Conservation (phyloP, 2,329 filamentous ascomycete species). For the Pyricularia sp. region DNA sequence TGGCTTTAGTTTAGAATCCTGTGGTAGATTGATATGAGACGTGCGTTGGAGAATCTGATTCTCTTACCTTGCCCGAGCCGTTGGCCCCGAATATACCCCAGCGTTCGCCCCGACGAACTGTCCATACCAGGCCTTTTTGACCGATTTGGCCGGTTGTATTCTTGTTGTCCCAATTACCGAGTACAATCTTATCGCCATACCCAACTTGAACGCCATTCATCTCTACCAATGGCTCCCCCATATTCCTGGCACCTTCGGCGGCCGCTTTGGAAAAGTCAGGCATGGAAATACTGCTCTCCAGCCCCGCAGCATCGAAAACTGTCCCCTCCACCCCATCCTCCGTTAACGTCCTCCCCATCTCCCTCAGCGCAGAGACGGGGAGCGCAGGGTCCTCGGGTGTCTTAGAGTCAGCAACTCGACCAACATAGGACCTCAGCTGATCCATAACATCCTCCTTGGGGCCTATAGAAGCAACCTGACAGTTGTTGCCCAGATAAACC, state of each 20-base stretch:
- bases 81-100: constrained; percentile 93
- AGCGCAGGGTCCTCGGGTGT: constrained; percentile 32
- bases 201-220: constrained; percentile 75
- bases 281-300: not conserved
- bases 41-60: not conserved
- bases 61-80: constrained; percentile 61
- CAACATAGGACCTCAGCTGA: constrained; percentile 34
- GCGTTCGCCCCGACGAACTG: constrained; percentile 66
- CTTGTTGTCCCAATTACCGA: constrained; percentile 69
- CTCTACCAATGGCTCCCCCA: constrained; percentile 64
- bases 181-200: constrained; percentile 63
- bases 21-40: not conserved
- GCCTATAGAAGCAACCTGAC: constrained; percentile 53
- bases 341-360: constrained; percentile 36
- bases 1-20: not conserved
- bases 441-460: constrained; percentile 48
- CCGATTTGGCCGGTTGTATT: constrained; percentile 6
- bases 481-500: constrained; percentile 55
- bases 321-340: constrained; percentile 23
- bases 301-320: constrained; percentile 14
- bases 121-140: constrained; percentile 64
- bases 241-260: constrained; percentile 5
- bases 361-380: constrained; percentile 32
- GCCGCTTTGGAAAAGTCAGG: not conserved
- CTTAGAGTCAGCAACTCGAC: constrained; percentile 22